Base-by-base conservation (phyloP, 352 stramenopile species). In the Aphanomyces stellatus region DNA sequence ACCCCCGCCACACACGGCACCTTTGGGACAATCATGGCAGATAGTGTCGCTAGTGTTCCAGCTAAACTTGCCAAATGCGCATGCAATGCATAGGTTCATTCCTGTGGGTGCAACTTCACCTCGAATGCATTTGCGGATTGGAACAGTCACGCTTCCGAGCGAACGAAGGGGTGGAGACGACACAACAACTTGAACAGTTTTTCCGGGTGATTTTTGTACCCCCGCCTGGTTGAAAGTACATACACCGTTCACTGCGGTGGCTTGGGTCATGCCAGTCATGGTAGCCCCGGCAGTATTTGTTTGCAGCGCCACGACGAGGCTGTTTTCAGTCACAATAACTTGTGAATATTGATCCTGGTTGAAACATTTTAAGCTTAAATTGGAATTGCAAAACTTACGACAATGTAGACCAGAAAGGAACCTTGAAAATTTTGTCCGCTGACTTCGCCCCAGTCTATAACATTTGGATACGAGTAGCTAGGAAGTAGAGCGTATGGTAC, bases 11-110 rank as follows among this genome's bases (percentile, higher is more conserved):
- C 60, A 67, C 17, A 67, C n/a, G n/a, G 37, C 60, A n/a, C 60
- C 60, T 15, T 8, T 27, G n/a, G 60, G 60, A 34, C 60, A 67
- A 5, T 34, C 22, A 28, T 67, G 60, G 49, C 60, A 67, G 11
- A 49, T 15, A 5, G n/a, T 59, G 10, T 67, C 60, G n/a, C 41
- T 67, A 15, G 28, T 46, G 37, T 67, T 67, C 60, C 60, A 67
- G 37, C 60, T 67, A 25, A 67, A 67, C 34, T 67, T 15, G 11
- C 60, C 60, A 59, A 51, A 59, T 15, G 60, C 10, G 24, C 60
- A 67, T 31, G 34, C 33, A 33, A 67, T 41, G 27, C 60, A 67
- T 28, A 57, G 30, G 4, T 13, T 10, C 3, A 48, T 30, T 6
- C 41, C 60, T 3, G 22, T 15, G 13, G 60, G 60, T 4, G 35